Percentiles rank a stretch among this genome's conserved stretches.
These are phyloP conservation scores for Artemisia argyi DNA, from an alignment of 129 eudicot genomes.

Conservation along the genomic window DNA sequence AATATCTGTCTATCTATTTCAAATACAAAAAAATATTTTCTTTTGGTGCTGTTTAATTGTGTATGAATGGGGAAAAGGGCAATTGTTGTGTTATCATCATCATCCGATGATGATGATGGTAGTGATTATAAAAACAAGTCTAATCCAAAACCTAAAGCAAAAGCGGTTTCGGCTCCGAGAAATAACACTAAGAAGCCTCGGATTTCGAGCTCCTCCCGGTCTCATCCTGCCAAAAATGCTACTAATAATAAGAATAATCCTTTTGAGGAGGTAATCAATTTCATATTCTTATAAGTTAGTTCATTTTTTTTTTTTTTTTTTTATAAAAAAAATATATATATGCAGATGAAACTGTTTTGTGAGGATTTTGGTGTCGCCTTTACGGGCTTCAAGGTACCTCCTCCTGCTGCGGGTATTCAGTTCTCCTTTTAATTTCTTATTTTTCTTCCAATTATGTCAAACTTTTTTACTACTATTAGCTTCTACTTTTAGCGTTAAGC, in stretches of 20 bases:
- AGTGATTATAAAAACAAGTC: constrained; percentile 19
- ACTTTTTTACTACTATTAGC: too few species aligned
- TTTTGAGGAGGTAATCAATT: constrained; percentile 35
- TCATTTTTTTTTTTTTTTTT: too few species aligned
- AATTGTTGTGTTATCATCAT: constrained; percentile 50
- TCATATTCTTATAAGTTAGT: neutral
- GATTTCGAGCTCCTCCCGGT: constrained; percentile 42
- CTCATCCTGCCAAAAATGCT: constrained; percentile 30
- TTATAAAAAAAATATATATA: neutral
- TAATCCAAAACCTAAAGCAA: constrained; percentile 29
- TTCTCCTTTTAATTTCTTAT: too few species aligned
- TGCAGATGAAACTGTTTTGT: constrained; percentile 74
- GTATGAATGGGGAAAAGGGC: constrained; percentile 46
- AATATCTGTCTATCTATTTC: neutral
- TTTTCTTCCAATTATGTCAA: too few species aligned
- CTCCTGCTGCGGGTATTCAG: constrained; percentile 71
- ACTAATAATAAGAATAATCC: constrained; percentile 19
- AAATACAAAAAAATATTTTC: neutral
- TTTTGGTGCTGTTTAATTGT: constrained; percentile 15
- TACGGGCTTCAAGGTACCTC: constrained; percentile 64
- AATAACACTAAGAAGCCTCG: constrained; percentile 47
- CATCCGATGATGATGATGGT: constrained; percentile 43
- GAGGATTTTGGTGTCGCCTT: constrained; percentile 79
- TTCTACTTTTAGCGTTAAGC: too few species aligned
- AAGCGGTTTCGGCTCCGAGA: constrained; percentile 50